phyloP scores from a whole-genome alignment of 2,329 filamentous ascomycete species.

The Apiospora koreana region DNA sequence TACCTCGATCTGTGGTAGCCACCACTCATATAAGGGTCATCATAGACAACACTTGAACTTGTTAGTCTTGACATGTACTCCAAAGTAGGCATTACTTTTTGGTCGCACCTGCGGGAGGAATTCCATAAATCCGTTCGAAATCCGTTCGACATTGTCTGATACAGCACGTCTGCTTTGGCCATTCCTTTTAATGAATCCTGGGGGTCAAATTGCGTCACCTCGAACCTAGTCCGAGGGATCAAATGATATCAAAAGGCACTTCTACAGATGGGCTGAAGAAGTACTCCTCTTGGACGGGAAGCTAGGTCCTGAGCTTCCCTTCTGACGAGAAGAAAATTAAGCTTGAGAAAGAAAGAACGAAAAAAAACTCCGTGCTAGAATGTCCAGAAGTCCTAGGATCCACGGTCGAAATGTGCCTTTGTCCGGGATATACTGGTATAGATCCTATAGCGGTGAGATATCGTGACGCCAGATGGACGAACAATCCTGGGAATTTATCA shows the following conservation, averaged over 20 bases:
- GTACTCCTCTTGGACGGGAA: slow-evolving; percentile 6
- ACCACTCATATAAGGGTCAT: slow-evolving; percentile 30
- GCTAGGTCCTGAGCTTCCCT: not conserved
- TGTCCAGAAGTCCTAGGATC: slow-evolving; percentile 15
- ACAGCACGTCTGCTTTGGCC: slow-evolving; percentile 14
- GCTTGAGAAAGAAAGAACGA: not conserved
- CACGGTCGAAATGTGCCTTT: slow-evolving; percentile 13
- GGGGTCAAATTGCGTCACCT: slow-evolving; percentile 13
- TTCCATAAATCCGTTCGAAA: slow-evolving; percentile 41
- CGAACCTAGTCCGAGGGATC: slow-evolving; percentile 16
- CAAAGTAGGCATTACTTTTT: slow-evolving; percentile 22
- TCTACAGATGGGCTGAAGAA: slow-evolving; percentile 9
- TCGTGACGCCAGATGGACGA: slow-evolving; percentile 5
- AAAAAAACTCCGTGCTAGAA: slow-evolving; percentile 7
- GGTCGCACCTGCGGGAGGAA: slow-evolving; percentile 53
- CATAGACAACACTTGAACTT: slow-evolving; percentile 30
- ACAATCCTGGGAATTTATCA: slow-evolving; percentile 5
- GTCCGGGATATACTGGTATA: slow-evolving; percentile 19
- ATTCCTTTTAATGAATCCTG: slow-evolving; percentile 9
- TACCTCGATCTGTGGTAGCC: slow-evolving; percentile 35
- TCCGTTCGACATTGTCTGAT: slow-evolving; percentile 40
- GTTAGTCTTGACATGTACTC: slow-evolving; percentile 27
- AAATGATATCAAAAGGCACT: slow-evolving; percentile 11
- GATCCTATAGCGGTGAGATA: slow-evolving; percentile 16
- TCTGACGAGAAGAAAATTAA: slow-evolving; percentile 1